A percentile compares a stretch with the other conserved stretches of the same genome.
Evolutionary conservation across 2,329 filamentous ascomycete species (phyloP).

Genomic region (Madurella mycetomatis): DNA sequence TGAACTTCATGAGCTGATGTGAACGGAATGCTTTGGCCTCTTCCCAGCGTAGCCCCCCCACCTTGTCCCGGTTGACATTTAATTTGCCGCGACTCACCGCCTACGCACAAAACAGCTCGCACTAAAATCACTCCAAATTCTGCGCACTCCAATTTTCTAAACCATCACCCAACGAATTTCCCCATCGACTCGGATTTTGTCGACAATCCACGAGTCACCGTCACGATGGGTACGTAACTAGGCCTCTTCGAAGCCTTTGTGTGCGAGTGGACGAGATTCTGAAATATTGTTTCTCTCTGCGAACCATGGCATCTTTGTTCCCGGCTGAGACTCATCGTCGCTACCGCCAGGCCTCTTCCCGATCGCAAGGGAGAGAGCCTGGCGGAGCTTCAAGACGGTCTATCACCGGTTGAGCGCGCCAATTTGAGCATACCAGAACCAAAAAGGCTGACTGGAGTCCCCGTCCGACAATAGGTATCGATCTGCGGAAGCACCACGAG

Average conservation of each 20-base stretch:
- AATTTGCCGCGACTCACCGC: conserved; percentile 19
- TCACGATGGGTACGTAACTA: conserved; percentile 59
- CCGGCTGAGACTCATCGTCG: conserved; percentile 15
- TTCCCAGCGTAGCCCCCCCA: too few relatives aligned
- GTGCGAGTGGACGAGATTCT: conserved; percentile 45
- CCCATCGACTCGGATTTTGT: conserved; percentile 27
- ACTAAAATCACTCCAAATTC: conserved; percentile 19
- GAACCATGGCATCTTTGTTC: conserved; percentile 26
- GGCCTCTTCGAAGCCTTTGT: conserved; percentile 40
- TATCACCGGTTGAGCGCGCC: conserved; percentile 26
- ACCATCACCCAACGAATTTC: conserved; percentile 23
- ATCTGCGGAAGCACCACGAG: conserved; percentile 67
- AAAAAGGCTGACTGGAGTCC: conserved; percentile 52
- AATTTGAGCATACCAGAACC: conserved; percentile 59
- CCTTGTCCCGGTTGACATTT: not conserved
- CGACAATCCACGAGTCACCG: conserved; percentile 36
- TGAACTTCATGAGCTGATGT: too few relatives aligned
- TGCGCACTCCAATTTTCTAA: conserved; percentile 4
- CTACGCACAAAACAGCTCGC: conserved; percentile 15
- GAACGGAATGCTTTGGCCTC: too few relatives aligned
- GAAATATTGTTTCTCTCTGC: conserved; percentile 25
- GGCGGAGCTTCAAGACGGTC: conserved; percentile 7
- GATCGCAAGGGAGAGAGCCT: conserved; percentile 10
- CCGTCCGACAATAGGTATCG: conserved; percentile 58
- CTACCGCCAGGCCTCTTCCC: conserved; percentile 1